Evolutionary conservation across 768 basidiomycete species (phyloP).

Genomic region (Ramaria sp.): DNA sequence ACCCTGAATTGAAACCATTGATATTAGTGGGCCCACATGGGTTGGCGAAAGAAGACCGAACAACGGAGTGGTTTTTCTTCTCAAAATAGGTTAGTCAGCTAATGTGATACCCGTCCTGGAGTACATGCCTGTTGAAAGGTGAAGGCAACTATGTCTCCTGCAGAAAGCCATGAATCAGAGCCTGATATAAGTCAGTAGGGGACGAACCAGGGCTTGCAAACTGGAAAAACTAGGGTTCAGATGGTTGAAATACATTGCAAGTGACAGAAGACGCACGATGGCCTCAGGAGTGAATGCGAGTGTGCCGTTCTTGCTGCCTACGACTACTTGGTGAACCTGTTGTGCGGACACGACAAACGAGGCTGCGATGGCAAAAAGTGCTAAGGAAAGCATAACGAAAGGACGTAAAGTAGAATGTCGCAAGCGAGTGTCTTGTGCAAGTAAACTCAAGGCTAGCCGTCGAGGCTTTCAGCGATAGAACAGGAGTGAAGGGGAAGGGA

Average conservation of each 20-base stretch:
- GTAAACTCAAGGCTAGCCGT: neutral
- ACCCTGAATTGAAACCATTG: conserved; percentile 46
- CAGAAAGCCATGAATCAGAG: neutral
- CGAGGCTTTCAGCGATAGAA: neutral
- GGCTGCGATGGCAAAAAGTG: conserved; percentile 1
- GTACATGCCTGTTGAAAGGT: conserved; percentile 1
- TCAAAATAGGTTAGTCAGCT: neutral
- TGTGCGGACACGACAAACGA: neutral
- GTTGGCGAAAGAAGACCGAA: conserved; percentile 24
- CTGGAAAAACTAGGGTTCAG: conserved; percentile 17
- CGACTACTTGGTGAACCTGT: conserved; percentile 1
- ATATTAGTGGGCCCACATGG: conserved; percentile 44
- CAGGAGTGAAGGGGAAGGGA: neutral
- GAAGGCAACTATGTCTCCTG: conserved; percentile 1
- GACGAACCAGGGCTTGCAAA: conserved; percentile 29
- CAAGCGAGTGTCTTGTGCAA: neutral
- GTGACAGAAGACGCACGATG: conserved; percentile 15
- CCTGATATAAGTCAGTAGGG: neutral
- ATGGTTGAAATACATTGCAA: neutral
- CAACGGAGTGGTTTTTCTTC: conserved; percentile 21
- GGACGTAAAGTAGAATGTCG: neutral
- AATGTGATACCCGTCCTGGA: neutral
- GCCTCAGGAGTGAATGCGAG: conserved; percentile 1
- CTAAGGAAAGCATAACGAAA: neutral
- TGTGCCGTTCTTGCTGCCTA: conserved; percentile 16